A percentile compares a stretch with the other conserved stretches of the same genome.
These are phyloP conservation scores for Magnolia officinalis DNA, from an alignment of 164 flowering plant genomes.

Conservation along the genomic window DNA sequence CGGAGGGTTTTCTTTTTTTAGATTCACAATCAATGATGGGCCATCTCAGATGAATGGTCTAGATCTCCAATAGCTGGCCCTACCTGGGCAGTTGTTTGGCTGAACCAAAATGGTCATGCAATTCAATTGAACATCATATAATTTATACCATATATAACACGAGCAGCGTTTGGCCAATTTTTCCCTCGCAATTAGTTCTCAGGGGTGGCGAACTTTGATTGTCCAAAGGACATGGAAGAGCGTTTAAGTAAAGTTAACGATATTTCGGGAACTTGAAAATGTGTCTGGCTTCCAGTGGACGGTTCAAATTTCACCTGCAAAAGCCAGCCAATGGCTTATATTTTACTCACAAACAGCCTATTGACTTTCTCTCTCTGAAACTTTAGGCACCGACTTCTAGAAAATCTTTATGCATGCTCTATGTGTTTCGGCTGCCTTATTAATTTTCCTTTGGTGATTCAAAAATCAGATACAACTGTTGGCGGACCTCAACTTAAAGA, in stretches of 20 bases:
- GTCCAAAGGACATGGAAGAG: too few relatives aligned
- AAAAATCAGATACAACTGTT: constrained; percentile 73
- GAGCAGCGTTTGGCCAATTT: too few relatives aligned
- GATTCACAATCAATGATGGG: background rate
- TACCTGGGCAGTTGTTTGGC: background rate
- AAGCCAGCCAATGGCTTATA: too few relatives aligned
- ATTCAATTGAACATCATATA: too few relatives aligned
- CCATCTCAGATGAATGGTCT: background rate
- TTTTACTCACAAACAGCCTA: too few relatives aligned
- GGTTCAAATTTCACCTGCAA: too few relatives aligned
- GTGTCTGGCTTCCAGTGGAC: too few relatives aligned
- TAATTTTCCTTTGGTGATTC: constrained; percentile 10
- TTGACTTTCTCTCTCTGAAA: background rate
- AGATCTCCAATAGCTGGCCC: background rate
- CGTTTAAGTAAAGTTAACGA: too few relatives aligned
- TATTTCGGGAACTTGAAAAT: too few relatives aligned
- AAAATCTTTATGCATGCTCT: background rate
- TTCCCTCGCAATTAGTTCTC: too few relatives aligned
- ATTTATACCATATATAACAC: background rate
- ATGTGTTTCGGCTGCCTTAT: background rate
- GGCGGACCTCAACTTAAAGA: constrained; percentile 86
- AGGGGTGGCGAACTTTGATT: too few relatives aligned
- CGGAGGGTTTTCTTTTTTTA: background rate
- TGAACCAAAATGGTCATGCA: background rate
- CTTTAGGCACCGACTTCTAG: background rate